Evolutionary conservation across 2,329 filamentous ascomycete species (phyloP).

Genomic region (Trichoderma harzianum): DNA sequence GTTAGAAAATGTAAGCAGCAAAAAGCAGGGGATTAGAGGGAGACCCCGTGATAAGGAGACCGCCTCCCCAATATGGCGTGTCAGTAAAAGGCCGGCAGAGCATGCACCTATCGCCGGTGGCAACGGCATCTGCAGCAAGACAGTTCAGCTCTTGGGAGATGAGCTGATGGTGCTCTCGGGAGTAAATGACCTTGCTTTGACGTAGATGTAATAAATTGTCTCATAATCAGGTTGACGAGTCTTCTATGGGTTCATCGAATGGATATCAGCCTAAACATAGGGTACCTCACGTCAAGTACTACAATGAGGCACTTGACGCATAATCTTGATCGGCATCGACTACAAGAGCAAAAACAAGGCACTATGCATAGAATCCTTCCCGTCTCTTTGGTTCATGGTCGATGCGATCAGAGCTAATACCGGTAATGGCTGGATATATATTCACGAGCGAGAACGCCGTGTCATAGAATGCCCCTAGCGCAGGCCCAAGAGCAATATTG

Average conservation of each 20-base stretch:
- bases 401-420: not conserved
- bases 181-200: not conserved
- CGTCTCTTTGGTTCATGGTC: not conserved
- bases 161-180: not conserved
- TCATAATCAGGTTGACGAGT: not conserved
- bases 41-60: not conserved
- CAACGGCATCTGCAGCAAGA: not conserved
- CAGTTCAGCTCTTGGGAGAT: too few species aligned
- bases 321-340: not conserved
- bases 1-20: not conserved
- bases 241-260: not conserved
- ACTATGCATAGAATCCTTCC: not conserved
- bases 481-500: not conserved
- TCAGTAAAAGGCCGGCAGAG: not conserved
- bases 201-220: conserved; percentile 6
- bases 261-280: conserved; percentile 13
- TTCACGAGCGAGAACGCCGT: not conserved
- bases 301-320: not conserved
- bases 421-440: too few species aligned
- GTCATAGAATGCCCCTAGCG: not conserved
- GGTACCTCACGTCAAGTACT: conserved; percentile 4
- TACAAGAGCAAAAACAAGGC: not conserved
- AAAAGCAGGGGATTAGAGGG: not conserved
- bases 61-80: not conserved
- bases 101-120: not conserved